phyloP scores from a whole-genome alignment of 441 rosid genomes.

The Euphorbia corollata region DNA sequence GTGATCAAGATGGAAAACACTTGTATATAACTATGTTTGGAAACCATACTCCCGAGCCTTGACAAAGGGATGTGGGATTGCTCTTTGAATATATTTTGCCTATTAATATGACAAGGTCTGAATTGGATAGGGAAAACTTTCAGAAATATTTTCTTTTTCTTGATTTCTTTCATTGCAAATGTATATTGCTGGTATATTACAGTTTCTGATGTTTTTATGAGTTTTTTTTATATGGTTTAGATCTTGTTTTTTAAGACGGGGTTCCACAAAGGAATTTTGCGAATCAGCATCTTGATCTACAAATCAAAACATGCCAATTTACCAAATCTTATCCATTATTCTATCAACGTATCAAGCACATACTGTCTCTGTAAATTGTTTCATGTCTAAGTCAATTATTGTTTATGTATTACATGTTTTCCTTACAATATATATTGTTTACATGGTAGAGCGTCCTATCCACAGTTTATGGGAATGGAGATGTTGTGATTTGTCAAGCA shows the following conservation, averaged over 20 bases:
- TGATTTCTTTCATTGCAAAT: not conserved
- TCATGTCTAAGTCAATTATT: not conserved
- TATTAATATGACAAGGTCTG: not conserved
- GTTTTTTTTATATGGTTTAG: not conserved
- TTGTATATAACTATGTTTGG: not conserved
- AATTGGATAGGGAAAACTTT: not conserved
- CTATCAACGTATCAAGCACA: not conserved
- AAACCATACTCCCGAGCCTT: not conserved
- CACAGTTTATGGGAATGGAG: slow-evolving; percentile 52
- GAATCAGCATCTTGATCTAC: not conserved
- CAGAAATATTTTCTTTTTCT: not conserved
- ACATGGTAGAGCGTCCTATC: slow-evolving; percentile 58
- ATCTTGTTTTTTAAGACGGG: not conserved
- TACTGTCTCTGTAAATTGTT: slow-evolving; percentile 13
- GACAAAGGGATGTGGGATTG: not conserved
- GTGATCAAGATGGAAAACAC: slow-evolving; percentile 1
- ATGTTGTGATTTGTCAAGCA: slow-evolving; percentile 62
- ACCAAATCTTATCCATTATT: not conserved
- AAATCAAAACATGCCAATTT: not conserved
- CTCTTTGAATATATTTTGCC: not conserved
- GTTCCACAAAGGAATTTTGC: not conserved
- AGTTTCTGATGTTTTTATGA: not conserved
- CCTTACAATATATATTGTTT: slow-evolving; percentile 21
- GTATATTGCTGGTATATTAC: not conserved
- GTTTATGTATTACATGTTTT: slow-evolving; percentile 16